These are phyloP conservation scores for Stachybotrys chlorohalonatus DNA, from an alignment of 2,329 filamentous ascomycete species.

Conservation along the genomic window DNA sequence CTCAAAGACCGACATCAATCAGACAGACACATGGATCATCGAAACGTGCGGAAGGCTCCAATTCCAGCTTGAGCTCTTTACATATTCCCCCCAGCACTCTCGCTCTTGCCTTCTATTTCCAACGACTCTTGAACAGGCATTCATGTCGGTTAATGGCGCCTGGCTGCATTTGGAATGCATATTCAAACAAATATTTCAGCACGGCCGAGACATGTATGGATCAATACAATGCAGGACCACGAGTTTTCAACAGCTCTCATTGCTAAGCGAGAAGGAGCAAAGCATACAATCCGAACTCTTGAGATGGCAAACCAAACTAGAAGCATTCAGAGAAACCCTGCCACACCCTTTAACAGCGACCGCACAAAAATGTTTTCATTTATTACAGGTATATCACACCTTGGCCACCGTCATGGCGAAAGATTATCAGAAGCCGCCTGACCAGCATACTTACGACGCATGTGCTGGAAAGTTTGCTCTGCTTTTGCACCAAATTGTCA, in stretches of 20 bases:
- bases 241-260: background rate
- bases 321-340: constrained; percentile 10
- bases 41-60: constrained; percentile 28
- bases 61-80: constrained; percentile 16
- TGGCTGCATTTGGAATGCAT: constrained; percentile 9
- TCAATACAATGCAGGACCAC: constrained; percentile 1
- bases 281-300: constrained; percentile 7
- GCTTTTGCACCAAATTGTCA: constrained; percentile 17
- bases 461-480: constrained; percentile 20
- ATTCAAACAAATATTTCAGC: constrained; percentile 13
- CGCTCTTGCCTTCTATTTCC: constrained; percentile 4
- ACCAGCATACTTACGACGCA: constrained; percentile 27
- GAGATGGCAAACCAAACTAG: constrained; percentile 14
- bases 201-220: constrained; percentile 1
- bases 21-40: constrained; percentile 31
- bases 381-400: constrained; percentile 29
- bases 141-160: constrained; percentile 8
- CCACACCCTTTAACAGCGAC: constrained; percentile 7
- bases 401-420: constrained; percentile 33
- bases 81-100: constrained; percentile 7
- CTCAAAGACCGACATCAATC: background rate
- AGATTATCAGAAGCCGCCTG: constrained; percentile 17
- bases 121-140: background rate
- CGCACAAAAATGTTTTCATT: constrained; percentile 10
- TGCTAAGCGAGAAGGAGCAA: constrained; percentile 4